phyloP scores from a whole-genome alignment of 768 basidiomycete species.

The Phaffia tasmanica region DNA sequence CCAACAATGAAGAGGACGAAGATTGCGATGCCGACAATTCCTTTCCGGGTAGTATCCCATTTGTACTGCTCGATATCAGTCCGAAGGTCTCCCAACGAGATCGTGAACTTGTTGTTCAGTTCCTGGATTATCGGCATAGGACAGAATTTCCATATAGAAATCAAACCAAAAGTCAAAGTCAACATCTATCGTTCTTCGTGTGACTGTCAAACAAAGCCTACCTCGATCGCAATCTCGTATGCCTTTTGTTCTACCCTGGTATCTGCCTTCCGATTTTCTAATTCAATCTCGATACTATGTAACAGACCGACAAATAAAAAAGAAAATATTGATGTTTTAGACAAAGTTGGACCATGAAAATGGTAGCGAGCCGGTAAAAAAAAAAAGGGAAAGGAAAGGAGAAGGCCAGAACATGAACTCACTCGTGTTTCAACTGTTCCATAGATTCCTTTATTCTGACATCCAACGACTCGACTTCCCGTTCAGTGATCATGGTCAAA shows the following conservation, averaged over 20 bases:
- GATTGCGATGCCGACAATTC: slow-evolving; percentile 33
- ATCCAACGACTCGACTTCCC: slow-evolving; percentile 74
- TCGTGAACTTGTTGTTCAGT: slow-evolving; percentile 43
- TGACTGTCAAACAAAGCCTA: slow-evolving; percentile 19
- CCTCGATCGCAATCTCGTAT: slow-evolving; percentile 63
- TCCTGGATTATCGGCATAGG: slow-evolving; percentile 33
- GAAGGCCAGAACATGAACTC: slow-evolving; percentile 34
- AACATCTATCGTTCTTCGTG: too few relatives aligned
- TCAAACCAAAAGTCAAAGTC: neutral
- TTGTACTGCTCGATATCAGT: slow-evolving; percentile 42
- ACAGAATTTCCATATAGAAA: neutral
- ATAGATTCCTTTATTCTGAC: slow-evolving; percentile 92
- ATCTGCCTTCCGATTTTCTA: slow-evolving; percentile 88
- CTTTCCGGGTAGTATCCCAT: slow-evolving; percentile 40
- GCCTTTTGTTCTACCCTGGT: slow-evolving; percentile 69
- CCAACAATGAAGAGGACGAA: neutral
- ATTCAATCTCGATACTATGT: slow-evolving; percentile 82
- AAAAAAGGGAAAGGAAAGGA: neutral
- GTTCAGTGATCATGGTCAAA: slow-evolving; percentile 59
- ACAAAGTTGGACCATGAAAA: neutral
- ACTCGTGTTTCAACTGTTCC: slow-evolving; percentile 84
- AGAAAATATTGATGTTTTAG: neutral
- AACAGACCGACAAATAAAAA: slow-evolving; percentile 14
- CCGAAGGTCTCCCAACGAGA: slow-evolving; percentile 39
- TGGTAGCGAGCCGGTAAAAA: neutral